Base-by-base conservation (phyloP, 371 early-diverging fungal genomes). In the Mucor indicus region DNA sequence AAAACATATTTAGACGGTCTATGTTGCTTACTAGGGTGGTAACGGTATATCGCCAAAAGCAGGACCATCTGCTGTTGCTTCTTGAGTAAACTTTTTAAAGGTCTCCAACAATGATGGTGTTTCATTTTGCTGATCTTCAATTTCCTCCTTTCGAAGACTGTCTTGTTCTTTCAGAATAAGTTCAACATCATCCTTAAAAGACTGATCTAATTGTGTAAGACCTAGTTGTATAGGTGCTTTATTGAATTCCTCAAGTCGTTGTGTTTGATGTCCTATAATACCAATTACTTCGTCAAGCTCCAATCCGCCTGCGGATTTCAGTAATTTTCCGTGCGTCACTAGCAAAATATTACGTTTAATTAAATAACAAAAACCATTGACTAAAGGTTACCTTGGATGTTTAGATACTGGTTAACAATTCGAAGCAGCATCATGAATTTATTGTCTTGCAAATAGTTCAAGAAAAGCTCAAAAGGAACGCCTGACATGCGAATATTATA, bases 371-470 rank as follows among this genome's bases (percentile, higher is more conserved):
- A 8, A 29, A 29, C 8, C 30, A 29, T 8, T 29, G 30, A 6
- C 12, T 12, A 29, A 29, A 6, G 12, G 12, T 39, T 54, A 79
- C 81, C 90, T 66, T 88, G 77, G 32, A 99, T 93, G 50, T 89
- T 84, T 23, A 99, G 58, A 58, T 93, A 84, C 63, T 93, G 93
- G 64, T 97, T 98, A 30, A 98, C 83, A 10, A 98, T 78, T 55
- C 93, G 81, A 44, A 97, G 79, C 48, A 99, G 63, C 36, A 93
- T 74, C 60, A 88, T 85, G 50, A 90, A 84, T 53, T 89, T 83
- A 69, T 92, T 93, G 50, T 94, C 93, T 69, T 97, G 92, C 44
- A 98, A 68, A 66, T 92, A 98, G 49, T 89, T 80, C 44, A 98
- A 71, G 48, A 99, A 79, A 15, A 99, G 82, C 67, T 93, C 92